Base-by-base conservation (phyloP, 2,329 filamentous ascomycete species). In the Lachnellula subtilissima region DNA sequence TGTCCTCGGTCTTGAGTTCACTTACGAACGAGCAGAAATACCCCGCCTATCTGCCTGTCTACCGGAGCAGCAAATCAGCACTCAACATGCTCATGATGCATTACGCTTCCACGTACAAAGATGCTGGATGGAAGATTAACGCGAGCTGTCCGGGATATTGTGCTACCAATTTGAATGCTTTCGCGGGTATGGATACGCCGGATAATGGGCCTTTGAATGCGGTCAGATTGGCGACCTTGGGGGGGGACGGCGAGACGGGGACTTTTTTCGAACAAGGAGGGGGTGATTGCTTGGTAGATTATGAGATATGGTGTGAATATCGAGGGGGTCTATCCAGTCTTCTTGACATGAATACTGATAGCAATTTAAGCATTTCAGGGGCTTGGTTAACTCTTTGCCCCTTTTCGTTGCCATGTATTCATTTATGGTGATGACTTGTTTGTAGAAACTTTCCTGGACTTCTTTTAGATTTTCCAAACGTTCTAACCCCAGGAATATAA, bases 241-340 rank as follows among this genome's bases (percentile, higher is more conserved):
- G 53, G 32, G 48, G 58, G 23, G 55, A 63, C 53, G 61, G 61
- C n/a, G 57, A 61, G 55, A 65, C 65, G 37, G 65, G 63, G 17
- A 68, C 65, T 8, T 60, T 55, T 55, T 37, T 54, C 53, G 9
- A 48, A 56, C 22, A 57, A 53, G 11, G 52, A 61, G 36, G 61
- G 61, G 7, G 43, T 49, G 7, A 4, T 59, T 11, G 50, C 53
- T 7, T 62, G 60, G 58, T 59, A 52, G 37, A 40, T 6, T 15
- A 40, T 40, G 37, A 40, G 17, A 17, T n/a, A 17, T 40, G 37
- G 37, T 11, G 28, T 4, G 28, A 4, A 32, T 32, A 9, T 32
- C 9, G 28, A 12, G 11, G 28, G 28, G 28, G 9, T 32, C 9
- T 11, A 32, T 11, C 28, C 4, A 32, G 28, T 32, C 28, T 32